Conservation (phyloP, 768 basidiomycete species). For the Podaxis sp. region DNA sequence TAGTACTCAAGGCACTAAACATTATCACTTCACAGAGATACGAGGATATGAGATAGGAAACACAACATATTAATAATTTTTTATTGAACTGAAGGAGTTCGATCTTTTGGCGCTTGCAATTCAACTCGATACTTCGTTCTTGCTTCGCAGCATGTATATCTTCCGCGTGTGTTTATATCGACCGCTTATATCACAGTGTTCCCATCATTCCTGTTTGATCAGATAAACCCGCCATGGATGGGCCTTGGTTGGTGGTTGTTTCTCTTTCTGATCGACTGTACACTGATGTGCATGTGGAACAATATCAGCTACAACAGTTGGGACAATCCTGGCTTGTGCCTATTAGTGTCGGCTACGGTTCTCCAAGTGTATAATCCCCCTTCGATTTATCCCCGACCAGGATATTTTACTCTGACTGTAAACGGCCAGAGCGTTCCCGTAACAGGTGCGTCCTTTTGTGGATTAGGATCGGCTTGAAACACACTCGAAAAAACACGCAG, state of each 20-base stretch:
- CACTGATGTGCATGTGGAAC: not conserved
- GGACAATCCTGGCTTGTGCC: not conserved
- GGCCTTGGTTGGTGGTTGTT: not conserved
- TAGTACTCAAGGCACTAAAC: constrained; percentile 21
- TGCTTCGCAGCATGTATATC: too few relatives aligned
- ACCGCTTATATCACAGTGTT: too few relatives aligned
- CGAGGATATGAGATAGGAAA: not conserved
- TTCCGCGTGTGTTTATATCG: too few relatives aligned
- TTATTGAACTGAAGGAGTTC: too few relatives aligned
- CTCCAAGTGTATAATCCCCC: not conserved
- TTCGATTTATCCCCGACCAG: not conserved
- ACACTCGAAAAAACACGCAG: not conserved
- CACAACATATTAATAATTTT: too few relatives aligned
- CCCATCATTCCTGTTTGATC: too few relatives aligned
- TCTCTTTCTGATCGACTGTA: not conserved
- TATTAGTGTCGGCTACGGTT: not conserved
- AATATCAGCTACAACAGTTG: not conserved
- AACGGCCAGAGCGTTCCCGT: not conserved
- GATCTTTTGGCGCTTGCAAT: not conserved
- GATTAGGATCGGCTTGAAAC: not conserved
- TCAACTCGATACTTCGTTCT: not conserved
- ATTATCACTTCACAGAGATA: not conserved
- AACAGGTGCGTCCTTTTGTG: not conserved
- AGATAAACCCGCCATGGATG: not conserved
- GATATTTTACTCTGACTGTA: not conserved